phyloP scores from a whole-genome alignment of 225 moss, liverwort and hornwort species.

The Bryoerythrophyllum caledonicum region DNA sequence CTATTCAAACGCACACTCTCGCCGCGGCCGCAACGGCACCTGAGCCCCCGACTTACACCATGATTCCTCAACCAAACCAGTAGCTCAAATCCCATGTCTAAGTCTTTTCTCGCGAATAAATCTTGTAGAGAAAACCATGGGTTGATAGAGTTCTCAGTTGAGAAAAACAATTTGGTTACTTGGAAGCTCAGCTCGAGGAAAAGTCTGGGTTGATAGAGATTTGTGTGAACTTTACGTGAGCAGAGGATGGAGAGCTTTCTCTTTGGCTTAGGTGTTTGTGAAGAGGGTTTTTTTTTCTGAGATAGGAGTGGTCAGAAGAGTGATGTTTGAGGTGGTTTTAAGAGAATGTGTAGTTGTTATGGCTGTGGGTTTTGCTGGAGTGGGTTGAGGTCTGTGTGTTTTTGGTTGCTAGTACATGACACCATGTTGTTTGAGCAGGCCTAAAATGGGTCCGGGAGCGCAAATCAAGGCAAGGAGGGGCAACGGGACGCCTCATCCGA shows the following conservation, averaged over 20 bases:
- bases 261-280: background rate
- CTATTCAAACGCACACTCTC: constrained; percentile 7
- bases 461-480: constrained; percentile 24
- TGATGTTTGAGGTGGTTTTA: background rate
- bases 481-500: constrained; percentile 43
- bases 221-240: too few species aligned
- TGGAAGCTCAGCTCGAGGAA: too few species aligned
- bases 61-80: background rate
- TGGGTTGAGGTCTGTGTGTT: background rate
- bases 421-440: background rate
- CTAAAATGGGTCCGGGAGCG: background rate
- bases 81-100: background rate
- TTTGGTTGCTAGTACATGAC: background rate
- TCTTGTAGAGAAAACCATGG: background rate
- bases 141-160: too few species aligned
- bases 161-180: too few species aligned
- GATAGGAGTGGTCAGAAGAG: background rate
- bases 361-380: too few species aligned
- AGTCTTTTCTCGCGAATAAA: too few species aligned
- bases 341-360: too few species aligned
- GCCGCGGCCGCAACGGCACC: too few species aligned
- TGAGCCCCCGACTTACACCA: too few species aligned
- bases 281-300: background rate
- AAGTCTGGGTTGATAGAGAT: too few species aligned
- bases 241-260: too few species aligned